Percentiles rank a stretch among this genome's conserved stretches.
phyloP scores from a whole-genome alignment of 2,329 filamentous ascomycete species.

The Sclerotinia trifoliorum region DNA sequence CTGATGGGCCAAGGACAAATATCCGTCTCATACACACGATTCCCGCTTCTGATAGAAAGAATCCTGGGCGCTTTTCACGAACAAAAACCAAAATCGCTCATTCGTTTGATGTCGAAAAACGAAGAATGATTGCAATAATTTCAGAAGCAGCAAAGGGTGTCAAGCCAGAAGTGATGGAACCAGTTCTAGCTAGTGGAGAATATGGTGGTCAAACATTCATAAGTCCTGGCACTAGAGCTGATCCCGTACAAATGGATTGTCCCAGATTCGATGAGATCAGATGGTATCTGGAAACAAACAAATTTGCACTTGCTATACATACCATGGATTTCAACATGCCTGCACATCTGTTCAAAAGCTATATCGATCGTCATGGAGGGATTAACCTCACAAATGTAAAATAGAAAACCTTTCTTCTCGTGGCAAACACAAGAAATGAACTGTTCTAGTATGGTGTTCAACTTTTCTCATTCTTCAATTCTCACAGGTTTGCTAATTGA shows the following conservation, averaged over 20 bases:
- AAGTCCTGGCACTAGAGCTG: background rate
- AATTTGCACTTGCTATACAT: conserved; percentile 12
- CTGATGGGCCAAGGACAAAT: background rate
- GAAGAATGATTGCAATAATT: background rate
- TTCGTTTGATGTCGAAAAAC: conserved; percentile 6
- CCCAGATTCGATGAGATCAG: conserved; percentile 10
- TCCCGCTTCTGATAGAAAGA: too few relatives aligned
- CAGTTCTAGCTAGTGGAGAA: background rate
- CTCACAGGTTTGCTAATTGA: background rate
- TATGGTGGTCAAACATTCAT: background rate
- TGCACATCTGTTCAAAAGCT: conserved; percentile 11
- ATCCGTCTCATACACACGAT: background rate
- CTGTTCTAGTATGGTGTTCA: background rate
- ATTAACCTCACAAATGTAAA: conserved; percentile 1
- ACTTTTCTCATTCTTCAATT: background rate
- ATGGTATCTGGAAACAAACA: background rate
- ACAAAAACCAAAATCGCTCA: conserved; percentile 1
- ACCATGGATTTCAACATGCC: conserved; percentile 9
- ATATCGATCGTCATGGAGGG: conserved; percentile 8
- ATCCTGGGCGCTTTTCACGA: background rate
- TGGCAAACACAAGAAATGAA: conserved; percentile 8
- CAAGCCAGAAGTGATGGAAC: background rate
- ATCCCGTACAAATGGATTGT: background rate
- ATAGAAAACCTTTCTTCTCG: conserved; percentile 15
- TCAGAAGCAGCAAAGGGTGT: background rate